Percentiles rank a stretch among this genome's conserved stretches.
Evolutionary conservation across 2,329 filamentous ascomycete genomes (phyloP).

Genomic region (Sporothrix mexicana): DNA sequence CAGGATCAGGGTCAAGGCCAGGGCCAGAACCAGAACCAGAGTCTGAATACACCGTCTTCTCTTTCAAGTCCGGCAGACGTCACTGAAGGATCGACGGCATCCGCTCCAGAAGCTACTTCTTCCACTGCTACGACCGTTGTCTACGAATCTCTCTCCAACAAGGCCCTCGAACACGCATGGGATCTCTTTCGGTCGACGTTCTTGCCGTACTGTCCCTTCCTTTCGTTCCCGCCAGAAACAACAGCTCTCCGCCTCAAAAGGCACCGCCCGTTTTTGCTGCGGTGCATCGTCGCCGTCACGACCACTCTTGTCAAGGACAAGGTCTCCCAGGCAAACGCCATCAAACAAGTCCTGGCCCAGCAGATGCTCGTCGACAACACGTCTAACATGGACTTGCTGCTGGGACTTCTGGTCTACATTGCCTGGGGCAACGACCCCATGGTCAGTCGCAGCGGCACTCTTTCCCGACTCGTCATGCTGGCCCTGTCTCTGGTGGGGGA

Average conservation of each 20-base stretch:
- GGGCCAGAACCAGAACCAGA: not conserved
- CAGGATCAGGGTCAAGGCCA: no score
- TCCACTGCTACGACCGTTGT: not conserved
- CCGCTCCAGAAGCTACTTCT: no score
- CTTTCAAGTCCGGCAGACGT: not conserved
- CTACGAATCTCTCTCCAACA: slow-evolving; percentile 1
- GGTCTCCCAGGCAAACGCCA: slow-evolving; percentile 47
- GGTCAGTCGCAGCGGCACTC: slow-evolving; percentile 40
- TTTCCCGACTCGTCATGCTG: slow-evolving; percentile 44
- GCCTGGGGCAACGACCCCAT: slow-evolving; percentile 46
- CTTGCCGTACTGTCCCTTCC: slow-evolving; percentile 40
- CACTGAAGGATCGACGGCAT: no score
- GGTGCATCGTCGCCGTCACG: slow-evolving; percentile 55
- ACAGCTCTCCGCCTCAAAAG: slow-evolving; percentile 48
- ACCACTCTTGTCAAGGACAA: slow-evolving; percentile 52
- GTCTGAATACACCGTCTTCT: not conserved
- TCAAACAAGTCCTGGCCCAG: slow-evolving; percentile 52
- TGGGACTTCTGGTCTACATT: slow-evolving; percentile 55
- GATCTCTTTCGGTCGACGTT: slow-evolving; percentile 49
- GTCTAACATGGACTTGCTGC: slow-evolving; percentile 31
- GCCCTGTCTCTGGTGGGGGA: slow-evolving; percentile 52
- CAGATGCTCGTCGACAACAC: slow-evolving; percentile 51
- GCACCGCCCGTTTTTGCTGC: slow-evolving; percentile 58
- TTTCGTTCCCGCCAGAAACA: slow-evolving; percentile 48
- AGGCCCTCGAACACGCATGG: slow-evolving; percentile 8